Base-by-base conservation (phyloP, 2,329 filamentous ascomycete species). In the Trichophyton rubrum region DNA sequence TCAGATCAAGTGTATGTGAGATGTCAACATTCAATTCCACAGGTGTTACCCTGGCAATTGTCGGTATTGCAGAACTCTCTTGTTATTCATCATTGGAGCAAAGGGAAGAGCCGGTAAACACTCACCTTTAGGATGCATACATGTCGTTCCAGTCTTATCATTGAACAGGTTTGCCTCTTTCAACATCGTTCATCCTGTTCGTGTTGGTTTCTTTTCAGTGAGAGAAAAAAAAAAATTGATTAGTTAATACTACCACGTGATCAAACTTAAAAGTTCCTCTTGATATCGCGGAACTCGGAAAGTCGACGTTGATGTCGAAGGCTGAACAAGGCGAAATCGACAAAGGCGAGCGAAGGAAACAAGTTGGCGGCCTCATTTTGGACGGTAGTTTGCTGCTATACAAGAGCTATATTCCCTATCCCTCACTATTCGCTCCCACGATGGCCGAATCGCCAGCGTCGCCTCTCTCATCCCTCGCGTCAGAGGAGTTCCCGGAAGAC, bases 391-490 rank as follows among this genome's bases (percentile, higher is more conserved):
- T 6, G n/a, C 4, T 43, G 40, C 35, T 43, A 15, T 45, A 27
- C 8, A 7, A 43, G n/a, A 41, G n/a, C 20, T 6, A 5, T 15
- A 5, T 27, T 11, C 5, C 5, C 11, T n/a, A 1, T 15, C 13
- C 2, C 9, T 13, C 17, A 58, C 3, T 35, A 58, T 45, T 43
- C 7, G 24, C 9, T n/a, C 35, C 13, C 41, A 41, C 15, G 62
- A 79, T 79, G 76, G 73, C 76, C 58, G 77, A 84, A 70, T 84
- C 82, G 9, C 81, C 83, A 11, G 80, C 77, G 59, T 86, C 84
- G 38, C 82, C 83, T 43, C 81, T 88, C 66, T 87, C 84, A 58
- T 82, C 83, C 63, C 80, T 85, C 64, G 81, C 80, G 64, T 84
- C 82, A 55, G 84, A 85, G 66, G 81, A 83, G 62, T 82, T 85